Percentiles rank a stretch among this genome's conserved stretches.
Conservation (phyloP, 2,329 filamentous ascomycete genomes). For the Cercospora sesami region DNA sequence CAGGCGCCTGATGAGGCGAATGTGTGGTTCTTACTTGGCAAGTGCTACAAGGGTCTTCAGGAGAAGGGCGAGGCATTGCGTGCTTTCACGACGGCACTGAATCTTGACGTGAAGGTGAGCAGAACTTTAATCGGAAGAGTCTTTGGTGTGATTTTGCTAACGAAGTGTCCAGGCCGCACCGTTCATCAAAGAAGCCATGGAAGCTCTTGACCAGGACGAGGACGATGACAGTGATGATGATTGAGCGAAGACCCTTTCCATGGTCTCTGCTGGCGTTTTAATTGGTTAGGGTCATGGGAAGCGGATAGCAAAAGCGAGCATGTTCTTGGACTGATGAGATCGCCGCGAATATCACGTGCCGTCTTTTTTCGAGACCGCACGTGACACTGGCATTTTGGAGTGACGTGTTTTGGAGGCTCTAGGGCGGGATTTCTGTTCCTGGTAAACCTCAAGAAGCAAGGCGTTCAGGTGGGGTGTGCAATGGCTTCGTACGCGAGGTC, state of each 20-base stretch:
- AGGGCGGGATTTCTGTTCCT: neutral
- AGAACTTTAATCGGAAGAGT: neutral
- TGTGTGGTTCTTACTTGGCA: slow-evolving; percentile 91
- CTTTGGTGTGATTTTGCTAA: slow-evolving; percentile 14
- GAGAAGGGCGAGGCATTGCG: slow-evolving; percentile 75
- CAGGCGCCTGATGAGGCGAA: slow-evolving; percentile 92
- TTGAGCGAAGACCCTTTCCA: neutral
- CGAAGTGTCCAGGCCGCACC: slow-evolving; percentile 67
- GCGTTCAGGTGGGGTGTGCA: neutral
- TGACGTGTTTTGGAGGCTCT: neutral
- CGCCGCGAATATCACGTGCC: too few relatives aligned
- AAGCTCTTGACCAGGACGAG: slow-evolving; percentile 60
- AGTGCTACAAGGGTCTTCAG: slow-evolving; percentile 62
- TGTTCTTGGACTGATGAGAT: neutral
- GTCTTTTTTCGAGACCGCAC: too few relatives aligned
- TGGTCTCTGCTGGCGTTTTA: slow-evolving; percentile 1
- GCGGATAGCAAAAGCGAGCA: slow-evolving; percentile 2
- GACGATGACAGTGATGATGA: slow-evolving; percentile 34
- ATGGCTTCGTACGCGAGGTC: neutral
- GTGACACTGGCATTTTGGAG: too few relatives aligned
- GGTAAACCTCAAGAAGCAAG: slow-evolving; percentile 3
- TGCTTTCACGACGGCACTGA: slow-evolving; percentile 91
- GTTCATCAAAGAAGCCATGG: slow-evolving; percentile 95
- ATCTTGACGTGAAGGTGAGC: slow-evolving; percentile 90
- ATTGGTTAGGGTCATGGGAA: neutral